These are phyloP conservation scores for Naganishia randhawae DNA, from an alignment of 768 basidiomycete species.

Conservation along the genomic window DNA sequence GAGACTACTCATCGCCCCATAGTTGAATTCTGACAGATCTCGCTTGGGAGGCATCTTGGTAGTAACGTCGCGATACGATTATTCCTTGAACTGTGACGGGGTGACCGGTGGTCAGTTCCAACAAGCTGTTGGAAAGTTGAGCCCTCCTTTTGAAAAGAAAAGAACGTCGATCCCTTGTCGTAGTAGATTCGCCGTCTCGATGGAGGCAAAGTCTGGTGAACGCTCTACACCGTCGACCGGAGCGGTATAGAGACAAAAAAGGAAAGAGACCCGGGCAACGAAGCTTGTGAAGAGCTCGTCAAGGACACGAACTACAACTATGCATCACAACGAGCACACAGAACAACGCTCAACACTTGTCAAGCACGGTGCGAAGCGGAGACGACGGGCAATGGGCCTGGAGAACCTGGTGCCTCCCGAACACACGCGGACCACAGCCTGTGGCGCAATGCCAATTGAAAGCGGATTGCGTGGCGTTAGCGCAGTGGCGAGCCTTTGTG, in stretches of 20 bases:
- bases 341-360: background rate
- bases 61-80: background rate
- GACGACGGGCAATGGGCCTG: too few species aligned
- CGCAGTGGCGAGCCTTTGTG: background rate
- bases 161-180: background rate
- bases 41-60: conserved; percentile 56
- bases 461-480: background rate
- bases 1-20: conserved; percentile 87
- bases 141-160: background rate
- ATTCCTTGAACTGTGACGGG: background rate
- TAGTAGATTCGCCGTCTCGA: background rate
- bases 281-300: background rate
- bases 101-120: conserved; percentile 17
- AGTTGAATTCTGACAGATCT: conserved; percentile 89
- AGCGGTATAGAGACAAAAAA: background rate
- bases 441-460: background rate
- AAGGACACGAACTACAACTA: background rate
- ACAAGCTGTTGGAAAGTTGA: background rate
- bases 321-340: background rate
- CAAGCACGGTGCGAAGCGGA: too few species aligned
- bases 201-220: background rate
- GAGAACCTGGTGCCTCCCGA: background rate
- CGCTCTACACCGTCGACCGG: background rate
- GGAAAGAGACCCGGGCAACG: background rate
- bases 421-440: too few species aligned